These are phyloP conservation scores for Aspergillus aculeatinus DNA, from an alignment of 2,329 filamentous ascomycete species.

Conservation along the genomic window DNA sequence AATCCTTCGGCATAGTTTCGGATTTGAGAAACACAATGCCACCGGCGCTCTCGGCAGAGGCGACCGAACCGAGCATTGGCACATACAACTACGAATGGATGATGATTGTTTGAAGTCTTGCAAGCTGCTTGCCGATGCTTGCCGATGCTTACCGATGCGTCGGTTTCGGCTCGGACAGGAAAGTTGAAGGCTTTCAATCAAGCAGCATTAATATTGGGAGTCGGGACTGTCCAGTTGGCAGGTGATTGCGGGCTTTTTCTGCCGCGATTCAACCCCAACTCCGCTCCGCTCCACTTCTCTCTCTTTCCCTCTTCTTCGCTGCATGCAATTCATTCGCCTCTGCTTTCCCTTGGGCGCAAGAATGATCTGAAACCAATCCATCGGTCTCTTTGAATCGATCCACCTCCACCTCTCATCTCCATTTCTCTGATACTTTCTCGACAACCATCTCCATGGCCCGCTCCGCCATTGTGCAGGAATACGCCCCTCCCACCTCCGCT, in stretches of 20 bases:
- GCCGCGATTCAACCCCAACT: slow-evolving; percentile 8
- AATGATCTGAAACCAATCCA: slow-evolving; percentile 9
- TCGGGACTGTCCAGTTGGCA: too few relatives aligned
- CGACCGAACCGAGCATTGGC: neutral
- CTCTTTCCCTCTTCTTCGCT: slow-evolving; percentile 4
- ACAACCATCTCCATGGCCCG: slow-evolving; percentile 37
- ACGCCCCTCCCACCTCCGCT: slow-evolving; percentile 41
- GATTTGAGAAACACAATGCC: neutral
- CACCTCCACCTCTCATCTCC: neutral
- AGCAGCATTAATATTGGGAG: too few relatives aligned
- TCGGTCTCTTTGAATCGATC: slow-evolving; percentile 11
- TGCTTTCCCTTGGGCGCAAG: neutral
- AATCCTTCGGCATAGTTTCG: slow-evolving; percentile 9
- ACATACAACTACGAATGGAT: too few relatives aligned
- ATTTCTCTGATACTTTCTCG: slow-evolving; percentile 1
- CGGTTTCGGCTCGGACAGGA: neutral
- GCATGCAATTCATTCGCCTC: slow-evolving; percentile 4
- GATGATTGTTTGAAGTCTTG: too few relatives aligned
- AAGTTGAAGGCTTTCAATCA: neutral
- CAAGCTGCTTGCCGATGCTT: too few relatives aligned
- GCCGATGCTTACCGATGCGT: neutral
- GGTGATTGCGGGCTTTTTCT: slow-evolving; percentile 1
- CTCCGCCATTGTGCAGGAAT: slow-evolving; percentile 51
- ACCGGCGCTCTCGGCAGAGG: neutral
- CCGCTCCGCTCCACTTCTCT: neutral